Percentiles rank a stretch among this genome's conserved stretches.
These are phyloP conservation scores for Aspergillus fumigatus DNA, from an alignment of 2,329 filamentous ascomycete genomes.

Conservation along the genomic window DNA sequence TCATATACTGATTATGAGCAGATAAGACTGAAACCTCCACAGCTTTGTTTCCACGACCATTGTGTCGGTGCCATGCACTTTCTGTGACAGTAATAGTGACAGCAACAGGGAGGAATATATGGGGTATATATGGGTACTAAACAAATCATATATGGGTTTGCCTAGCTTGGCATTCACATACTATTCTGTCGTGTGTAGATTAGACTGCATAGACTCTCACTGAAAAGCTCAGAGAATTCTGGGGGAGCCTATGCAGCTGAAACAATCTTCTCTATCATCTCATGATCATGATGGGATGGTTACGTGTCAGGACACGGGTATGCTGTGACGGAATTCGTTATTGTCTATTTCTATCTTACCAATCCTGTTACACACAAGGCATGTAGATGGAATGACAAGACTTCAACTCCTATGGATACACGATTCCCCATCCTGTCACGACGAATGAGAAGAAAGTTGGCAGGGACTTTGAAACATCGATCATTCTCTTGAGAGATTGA, in stretches of 20 bases:
- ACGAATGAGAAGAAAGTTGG: background rate
- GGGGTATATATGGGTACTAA: background rate
- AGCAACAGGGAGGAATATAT: background rate
- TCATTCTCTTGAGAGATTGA: slow-evolving; percentile 9
- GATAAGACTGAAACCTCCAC: background rate
- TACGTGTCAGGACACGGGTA: background rate
- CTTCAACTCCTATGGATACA: background rate
- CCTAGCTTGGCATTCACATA: background rate
- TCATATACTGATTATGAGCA: background rate
- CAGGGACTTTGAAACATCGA: background rate
- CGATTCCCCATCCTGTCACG: background rate
- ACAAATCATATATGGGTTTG: background rate
- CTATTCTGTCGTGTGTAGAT: background rate
- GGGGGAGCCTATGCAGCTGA: background rate
- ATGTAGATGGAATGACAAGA: background rate
- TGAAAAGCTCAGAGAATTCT: background rate
- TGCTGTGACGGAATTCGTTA: background rate
- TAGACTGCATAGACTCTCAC: background rate
- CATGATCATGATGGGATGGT: background rate
- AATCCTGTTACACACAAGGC: background rate
- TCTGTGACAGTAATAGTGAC: background rate
- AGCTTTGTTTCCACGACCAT: background rate
- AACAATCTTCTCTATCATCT: background rate
- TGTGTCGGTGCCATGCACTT: background rate
- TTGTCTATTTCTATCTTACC: background rate